Evolutionary conservation across 768 basidiomycete genomes (phyloP).

Genomic region (Zangia roseola): DNA sequence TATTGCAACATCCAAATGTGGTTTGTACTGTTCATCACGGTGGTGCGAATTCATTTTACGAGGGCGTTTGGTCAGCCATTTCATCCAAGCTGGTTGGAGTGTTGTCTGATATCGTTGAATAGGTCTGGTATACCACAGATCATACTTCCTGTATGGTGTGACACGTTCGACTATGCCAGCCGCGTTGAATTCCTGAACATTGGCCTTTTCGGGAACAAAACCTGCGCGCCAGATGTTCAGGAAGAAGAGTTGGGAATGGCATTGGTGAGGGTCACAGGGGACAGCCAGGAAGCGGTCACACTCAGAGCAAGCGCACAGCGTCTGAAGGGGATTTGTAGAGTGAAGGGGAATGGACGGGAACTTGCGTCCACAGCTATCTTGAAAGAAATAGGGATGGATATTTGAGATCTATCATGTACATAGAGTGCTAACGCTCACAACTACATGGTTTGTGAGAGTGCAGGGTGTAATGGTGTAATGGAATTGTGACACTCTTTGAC

Average conservation of each 20-base stretch:
- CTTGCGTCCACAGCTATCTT: background rate
- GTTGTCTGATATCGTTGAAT: background rate
- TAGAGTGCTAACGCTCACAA: no score
- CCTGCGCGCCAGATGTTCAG: background rate
- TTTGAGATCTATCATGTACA: no score
- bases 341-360: constrained; percentile 3
- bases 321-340: background rate
- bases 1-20: constrained; percentile 7
- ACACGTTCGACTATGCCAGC: constrained; percentile 6
- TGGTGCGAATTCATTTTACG: constrained; percentile 1
- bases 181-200: constrained; percentile 3
- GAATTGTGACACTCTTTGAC: no score
- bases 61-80: background rate
- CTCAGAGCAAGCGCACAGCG: constrained; percentile 2
- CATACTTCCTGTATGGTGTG: constrained; percentile 12
- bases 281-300: background rate
- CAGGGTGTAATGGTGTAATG: no score
- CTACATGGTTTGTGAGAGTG: no score
- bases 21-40: constrained; percentile 3
- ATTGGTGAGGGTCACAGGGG: constrained; percentile 2
- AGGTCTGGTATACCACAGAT: constrained; percentile 14
- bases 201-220: constrained; percentile 5
- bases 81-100: background rate
- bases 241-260: constrained; percentile 5
- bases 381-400: background rate